Base-by-base conservation (phyloP, 192 early-diverging fungal species). In the Coemansia sp. region DNA sequence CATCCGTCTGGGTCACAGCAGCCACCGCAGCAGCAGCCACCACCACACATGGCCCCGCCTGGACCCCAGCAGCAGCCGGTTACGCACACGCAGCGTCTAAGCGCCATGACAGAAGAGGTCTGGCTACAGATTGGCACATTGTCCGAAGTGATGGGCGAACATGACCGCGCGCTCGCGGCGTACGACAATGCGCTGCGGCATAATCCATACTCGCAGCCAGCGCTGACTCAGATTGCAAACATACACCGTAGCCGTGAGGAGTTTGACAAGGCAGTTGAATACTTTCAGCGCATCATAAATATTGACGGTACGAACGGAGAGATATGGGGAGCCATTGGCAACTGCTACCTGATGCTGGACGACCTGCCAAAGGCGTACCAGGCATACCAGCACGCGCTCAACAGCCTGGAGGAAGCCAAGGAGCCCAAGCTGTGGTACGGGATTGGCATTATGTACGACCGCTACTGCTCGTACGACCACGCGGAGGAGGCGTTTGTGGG, bases 361-460 rank as follows among this genome's bases (percentile, higher is more conserved):
- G 89, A 98, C 56, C 81, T 98, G 56, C 93, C 94, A 53, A 87
- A 93, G 72, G 97, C 97, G 9, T 98, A 97, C 68, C 84, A 88
- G 51, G 92, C 95, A 2, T 99, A 99, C 65, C 96, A 98, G 82
- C 90, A 96, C 72, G 97, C 97, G 14, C 83, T 99, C 23, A 89
- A 94, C 73, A 90, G 93, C 69, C 78, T 96, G 15, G 89, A 90
- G 0, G 92, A 97, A 71, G 89, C 93, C 46, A 94, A 93, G 90
- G 97, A 97, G 66, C 94, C 96, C 5, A 95, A 96, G 71, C 87
- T 99, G 25, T 99, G 97, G 97, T 99, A 97, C 65, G 96, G 96
- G 9, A 98, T 98, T 50, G 97, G 95, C 28, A 98, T 96, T 60
- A 81, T 98, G 6, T 98, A 99, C 66, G 96, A 98, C 69, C 89